Evolutionary conservation across 345 rosid species (phyloP), one percentile per base, ranked within the genome.

Genomic region (Melaleuca quinquenervia): DNA sequence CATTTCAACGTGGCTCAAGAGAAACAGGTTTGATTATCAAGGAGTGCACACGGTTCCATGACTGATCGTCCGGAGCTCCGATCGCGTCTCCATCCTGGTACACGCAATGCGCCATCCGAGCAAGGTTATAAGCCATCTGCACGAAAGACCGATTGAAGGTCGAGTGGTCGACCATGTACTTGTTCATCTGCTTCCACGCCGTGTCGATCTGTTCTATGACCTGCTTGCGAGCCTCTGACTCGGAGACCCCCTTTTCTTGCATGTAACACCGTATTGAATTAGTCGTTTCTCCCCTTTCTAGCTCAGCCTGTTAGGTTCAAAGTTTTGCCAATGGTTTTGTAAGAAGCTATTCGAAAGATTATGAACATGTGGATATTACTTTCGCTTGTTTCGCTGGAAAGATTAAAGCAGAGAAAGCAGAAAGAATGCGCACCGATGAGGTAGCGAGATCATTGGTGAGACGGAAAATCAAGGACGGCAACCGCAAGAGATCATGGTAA

Each of bases 51-150:
- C 86, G 75, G 15, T 78, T 88, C 82, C 82, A 89, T 0, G 90
- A 86, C 52, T 24, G 48, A 8, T 16, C 32, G 78, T 91, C 90
- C 6, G 90, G 92, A 32, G 87, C 78, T 70, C 92, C 91, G 75
- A 91, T 94, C 11, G 74, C 89, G 86, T 93, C 92, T 82, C 93
- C 94, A 12, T 88, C 10, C 6, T 90, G 92, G 82, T 92, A 92
- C 11, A 52, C 58, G 82, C 85, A 87, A 5, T 90, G 90, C 4
- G 90, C 51, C 13, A 87, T 89, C 18, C 91, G 85, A 20, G 87
- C 91, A 44, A 93, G 87, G 82, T 90, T 87, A 48, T 87, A 6
- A 10, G 88, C 84, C 10, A 83, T 86, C 78, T 84, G 88, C 0
- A 87, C 12, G 15, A 91, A 93, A 20, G 83, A 32, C 53, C 84